A percentile compares a stretch with the other conserved stretches of the same genome.
Conservation (phyloP, 73 alveolate species). For the Tetrahymena malaccensis region DNA sequence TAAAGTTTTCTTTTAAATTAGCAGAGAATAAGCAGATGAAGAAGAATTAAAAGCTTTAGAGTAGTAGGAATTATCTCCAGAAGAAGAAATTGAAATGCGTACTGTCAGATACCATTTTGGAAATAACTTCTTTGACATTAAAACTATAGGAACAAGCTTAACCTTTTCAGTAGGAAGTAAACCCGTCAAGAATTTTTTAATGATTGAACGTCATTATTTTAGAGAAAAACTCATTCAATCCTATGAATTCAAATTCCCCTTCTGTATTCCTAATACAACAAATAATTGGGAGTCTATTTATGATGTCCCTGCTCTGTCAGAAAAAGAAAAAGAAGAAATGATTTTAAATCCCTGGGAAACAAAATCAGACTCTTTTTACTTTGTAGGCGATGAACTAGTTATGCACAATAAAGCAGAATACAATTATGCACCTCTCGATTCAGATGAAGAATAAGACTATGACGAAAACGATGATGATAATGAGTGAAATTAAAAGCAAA, state of each 20-base stretch:
- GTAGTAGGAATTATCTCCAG: conserved; percentile 32
- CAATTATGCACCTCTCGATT: conserved; percentile 64
- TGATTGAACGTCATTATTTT: conserved; percentile 93
- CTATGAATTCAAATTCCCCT: conserved; percentile 80
- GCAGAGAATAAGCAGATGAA: conserved; percentile 48
- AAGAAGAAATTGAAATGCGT: conserved; percentile 65
- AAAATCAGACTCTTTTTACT: conserved; percentile 90
- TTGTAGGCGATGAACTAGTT: conserved; percentile 86
- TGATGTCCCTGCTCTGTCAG: conserved; percentile 60
- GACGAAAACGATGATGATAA: not conserved
- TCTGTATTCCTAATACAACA: conserved; percentile 92
- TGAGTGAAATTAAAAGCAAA: not conserved
- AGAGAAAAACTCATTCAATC: conserved; percentile 60
- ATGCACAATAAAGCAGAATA: conserved; percentile 95
- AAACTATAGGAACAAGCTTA: conserved; percentile 71
- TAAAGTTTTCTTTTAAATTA: conserved; percentile 57
- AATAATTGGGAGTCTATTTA: conserved; percentile 96
- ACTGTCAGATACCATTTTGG: conserved; percentile 83
- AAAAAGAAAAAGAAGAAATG: conserved; percentile 68
- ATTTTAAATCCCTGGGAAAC: conserved; percentile 88
- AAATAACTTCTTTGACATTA: conserved; percentile 72
- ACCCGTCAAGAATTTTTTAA: conserved; percentile 77
- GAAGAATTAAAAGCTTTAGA: conserved; percentile 11
- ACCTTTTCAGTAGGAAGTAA: conserved; percentile 67
- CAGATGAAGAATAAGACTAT: not conserved